Evolutionary conservation across 306 rosid species (phyloP).

Genomic region (Fagus sylvatica): DNA sequence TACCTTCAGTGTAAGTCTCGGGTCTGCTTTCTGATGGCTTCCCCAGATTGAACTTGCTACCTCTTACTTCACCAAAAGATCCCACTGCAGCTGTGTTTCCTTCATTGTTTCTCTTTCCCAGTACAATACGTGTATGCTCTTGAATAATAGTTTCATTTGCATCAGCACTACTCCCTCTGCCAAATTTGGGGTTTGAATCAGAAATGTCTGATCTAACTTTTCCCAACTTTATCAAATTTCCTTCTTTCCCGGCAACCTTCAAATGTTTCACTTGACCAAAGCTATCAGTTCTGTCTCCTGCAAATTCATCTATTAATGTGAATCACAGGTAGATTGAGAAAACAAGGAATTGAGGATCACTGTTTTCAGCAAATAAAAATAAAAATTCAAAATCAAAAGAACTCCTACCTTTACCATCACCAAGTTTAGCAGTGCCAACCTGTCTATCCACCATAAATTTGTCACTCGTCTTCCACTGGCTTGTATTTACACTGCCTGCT

Average conservation of each 20-base stretch:
- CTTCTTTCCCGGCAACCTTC: slow-evolving; percentile 68
- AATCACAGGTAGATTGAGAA: slow-evolving; percentile 4
- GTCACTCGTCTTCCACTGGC: slow-evolving; percentile 45
- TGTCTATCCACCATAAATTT: slow-evolving; percentile 44
- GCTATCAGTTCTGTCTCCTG: slow-evolving; percentile 52
- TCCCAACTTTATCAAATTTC: slow-evolving; percentile 71
- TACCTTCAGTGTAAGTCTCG: slow-evolving; percentile 42
- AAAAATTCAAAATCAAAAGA: not conserved
- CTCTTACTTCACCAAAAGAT: slow-evolving; percentile 39
- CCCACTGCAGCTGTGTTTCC: slow-evolving; percentile 42
- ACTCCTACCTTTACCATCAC: slow-evolving; percentile 49
- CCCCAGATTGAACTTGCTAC: slow-evolving; percentile 42
- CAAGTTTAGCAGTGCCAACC: slow-evolving; percentile 37
- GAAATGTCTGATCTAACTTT: slow-evolving; percentile 58
- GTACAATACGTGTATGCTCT: slow-evolving; percentile 32
- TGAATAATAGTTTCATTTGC: slow-evolving; percentile 40
- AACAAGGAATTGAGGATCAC: slow-evolving; percentile 1
- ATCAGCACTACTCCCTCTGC: slow-evolving; percentile 52
- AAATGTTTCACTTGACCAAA: slow-evolving; percentile 54
- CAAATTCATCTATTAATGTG: slow-evolving; percentile 19
- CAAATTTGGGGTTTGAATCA: slow-evolving; percentile 40
- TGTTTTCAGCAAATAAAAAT: not conserved
- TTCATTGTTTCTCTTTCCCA: slow-evolving; percentile 46
- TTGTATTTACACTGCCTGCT: slow-evolving; percentile 50
- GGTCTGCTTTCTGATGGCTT: slow-evolving; percentile 64